phyloP scores from a whole-genome alignment of 1,284 basidiomycete genomes.

The Mixia osmundae region DNA sequence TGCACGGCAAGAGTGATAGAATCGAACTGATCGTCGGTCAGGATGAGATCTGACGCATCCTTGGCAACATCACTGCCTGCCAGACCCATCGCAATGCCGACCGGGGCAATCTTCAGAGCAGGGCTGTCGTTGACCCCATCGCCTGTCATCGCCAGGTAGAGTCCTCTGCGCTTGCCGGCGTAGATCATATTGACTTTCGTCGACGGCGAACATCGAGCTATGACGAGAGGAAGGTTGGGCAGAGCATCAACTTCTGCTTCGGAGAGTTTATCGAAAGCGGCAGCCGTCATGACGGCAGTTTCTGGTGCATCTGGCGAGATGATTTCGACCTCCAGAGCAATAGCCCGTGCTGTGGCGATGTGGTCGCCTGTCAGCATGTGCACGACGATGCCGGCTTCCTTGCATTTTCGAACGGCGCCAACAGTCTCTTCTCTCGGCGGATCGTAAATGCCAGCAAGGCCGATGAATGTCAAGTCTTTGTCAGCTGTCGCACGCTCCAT shows the following conservation, averaged over 20 bases:
- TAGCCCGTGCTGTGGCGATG: constrained; percentile 23
- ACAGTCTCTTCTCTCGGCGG: constrained; percentile 43
- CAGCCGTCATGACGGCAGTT: constrained; percentile 26
- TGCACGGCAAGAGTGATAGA: constrained; percentile 41
- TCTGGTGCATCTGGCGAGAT: constrained; percentile 25
- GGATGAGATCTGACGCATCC: constrained; percentile 23
- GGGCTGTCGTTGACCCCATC: constrained; percentile 37
- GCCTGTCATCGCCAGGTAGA: constrained; percentile 21
- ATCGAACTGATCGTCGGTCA: constrained; percentile 43
- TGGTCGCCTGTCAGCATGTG: constrained; percentile 36
- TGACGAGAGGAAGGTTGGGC: constrained; percentile 32
- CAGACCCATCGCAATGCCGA: constrained; percentile 38
- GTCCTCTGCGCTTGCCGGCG: no score
- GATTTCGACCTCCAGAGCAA: constrained; percentile 28
- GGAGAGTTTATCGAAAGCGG: constrained; percentile 37
- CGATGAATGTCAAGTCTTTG: constrained; percentile 34
- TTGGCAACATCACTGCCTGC: constrained; percentile 46
- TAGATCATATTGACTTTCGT: constrained; percentile 21
- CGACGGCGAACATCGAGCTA: constrained; percentile 32
- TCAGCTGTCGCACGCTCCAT: constrained; percentile 33
- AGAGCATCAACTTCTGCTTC: constrained; percentile 37
- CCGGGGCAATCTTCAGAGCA: constrained; percentile 33
- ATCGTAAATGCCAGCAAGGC: constrained; percentile 40
- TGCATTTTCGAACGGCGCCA: constrained; percentile 37
- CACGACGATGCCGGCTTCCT: constrained; percentile 38